Evolutionary conservation across 148 eudicot genomes (phyloP).

Genomic region (Spergularia marina): DNA sequence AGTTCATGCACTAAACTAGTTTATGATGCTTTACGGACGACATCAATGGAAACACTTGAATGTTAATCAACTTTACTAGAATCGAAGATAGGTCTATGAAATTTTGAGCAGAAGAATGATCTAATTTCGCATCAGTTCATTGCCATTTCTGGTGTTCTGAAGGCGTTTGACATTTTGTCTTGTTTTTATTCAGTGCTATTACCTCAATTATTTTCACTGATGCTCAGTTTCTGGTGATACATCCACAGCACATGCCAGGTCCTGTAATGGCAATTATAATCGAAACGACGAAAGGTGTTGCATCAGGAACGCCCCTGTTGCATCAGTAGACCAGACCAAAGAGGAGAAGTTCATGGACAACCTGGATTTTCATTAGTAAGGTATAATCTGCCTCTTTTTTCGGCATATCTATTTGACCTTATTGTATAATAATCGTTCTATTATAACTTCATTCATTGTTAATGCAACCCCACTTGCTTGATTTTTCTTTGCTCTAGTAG

Average conservation of each 20-base stretch:
- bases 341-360: slow-evolving; percentile 19
- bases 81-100: not conserved
- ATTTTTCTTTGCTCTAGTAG: slow-evolving; percentile 3
- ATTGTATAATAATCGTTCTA: slow-evolving; percentile 17
- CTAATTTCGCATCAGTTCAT: not conserved
- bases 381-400: not conserved
- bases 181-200: no score
- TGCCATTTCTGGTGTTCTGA: no score
- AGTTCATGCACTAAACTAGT: not conserved
- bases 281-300: not conserved
- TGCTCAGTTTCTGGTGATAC: slow-evolving; percentile 12
- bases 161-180: not conserved
- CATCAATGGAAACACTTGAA: not conserved
- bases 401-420: slow-evolving; percentile 22
- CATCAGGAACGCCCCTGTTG: slow-evolving; percentile 7
- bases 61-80: not conserved
- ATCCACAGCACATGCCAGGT: slow-evolving; percentile 5
- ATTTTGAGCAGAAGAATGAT: not conserved
- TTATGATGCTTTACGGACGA: not conserved
- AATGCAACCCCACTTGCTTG: slow-evolving; percentile 18
- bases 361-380: slow-evolving; percentile 13
- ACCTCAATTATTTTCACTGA: not conserved
- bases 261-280: not conserved
- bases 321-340: slow-evolving; percentile 13
- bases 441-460: slow-evolving; percentile 15